phyloP scores from a whole-genome alignment of 257 asterid species.

The Nicotiana attenuata region DNA sequence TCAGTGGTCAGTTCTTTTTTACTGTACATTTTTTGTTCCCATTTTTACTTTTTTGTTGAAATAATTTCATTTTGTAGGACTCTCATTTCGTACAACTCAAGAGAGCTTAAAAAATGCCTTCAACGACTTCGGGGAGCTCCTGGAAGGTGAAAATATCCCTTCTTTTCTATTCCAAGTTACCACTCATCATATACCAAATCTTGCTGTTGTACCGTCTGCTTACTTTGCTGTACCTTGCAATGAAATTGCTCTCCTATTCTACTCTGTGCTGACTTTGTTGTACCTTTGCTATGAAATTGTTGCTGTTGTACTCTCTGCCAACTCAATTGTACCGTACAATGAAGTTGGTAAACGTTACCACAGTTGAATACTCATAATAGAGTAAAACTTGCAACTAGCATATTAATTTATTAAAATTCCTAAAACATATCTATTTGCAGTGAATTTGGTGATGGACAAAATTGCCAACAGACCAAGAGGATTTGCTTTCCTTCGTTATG shows the following conservation, averaged over 20 bases:
- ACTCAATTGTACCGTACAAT: no score
- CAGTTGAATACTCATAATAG: not conserved
- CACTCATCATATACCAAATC: not conserved
- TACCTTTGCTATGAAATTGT: no score
- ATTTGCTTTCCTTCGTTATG: slow-evolving; percentile 68
- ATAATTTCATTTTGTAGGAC: slow-evolving; percentile 40
- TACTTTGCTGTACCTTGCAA: not conserved
- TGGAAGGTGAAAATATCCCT: slow-evolving; percentile 41
- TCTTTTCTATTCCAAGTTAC: not conserved
- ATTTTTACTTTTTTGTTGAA: not conserved
- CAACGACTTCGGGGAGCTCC: slow-evolving; percentile 58
- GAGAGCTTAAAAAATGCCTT: slow-evolving; percentile 64
- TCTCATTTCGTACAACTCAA: slow-evolving; percentile 76
- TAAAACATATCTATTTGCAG: slow-evolving; percentile 24
- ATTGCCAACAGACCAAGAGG: slow-evolving; percentile 85
- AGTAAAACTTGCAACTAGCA: not conserved
- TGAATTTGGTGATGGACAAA: slow-evolving; percentile 79
- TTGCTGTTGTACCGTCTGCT: not conserved
- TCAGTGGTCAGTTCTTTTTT: slow-evolving; percentile 23
- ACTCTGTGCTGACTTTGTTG: no score
- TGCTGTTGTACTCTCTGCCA: no score
- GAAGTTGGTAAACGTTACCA: not conserved
- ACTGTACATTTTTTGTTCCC: not conserved
- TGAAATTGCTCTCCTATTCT: not conserved
- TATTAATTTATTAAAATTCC: not conserved